These are phyloP conservation scores for Ascochyta viciae-villosae DNA, from an alignment of 2,329 filamentous ascomycete genomes.

Conservation along the genomic window DNA sequence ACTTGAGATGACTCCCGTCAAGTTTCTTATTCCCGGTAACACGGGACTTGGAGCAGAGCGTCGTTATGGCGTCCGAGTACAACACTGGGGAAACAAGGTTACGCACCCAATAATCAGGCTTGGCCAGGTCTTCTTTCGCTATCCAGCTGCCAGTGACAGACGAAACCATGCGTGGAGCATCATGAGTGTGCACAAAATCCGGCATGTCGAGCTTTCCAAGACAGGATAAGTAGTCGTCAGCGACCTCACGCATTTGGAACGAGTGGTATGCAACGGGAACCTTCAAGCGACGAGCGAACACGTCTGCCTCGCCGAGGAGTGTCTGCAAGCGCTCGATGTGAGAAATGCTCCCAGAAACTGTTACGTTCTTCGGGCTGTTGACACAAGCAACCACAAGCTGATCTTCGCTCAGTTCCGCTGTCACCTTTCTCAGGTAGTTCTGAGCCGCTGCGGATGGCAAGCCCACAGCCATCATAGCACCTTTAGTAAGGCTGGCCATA, in stretches of 20 bases:
- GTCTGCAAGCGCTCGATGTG: conserved; percentile 45
- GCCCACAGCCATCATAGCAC: conserved; percentile 24
- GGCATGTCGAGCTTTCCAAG: not conserved
- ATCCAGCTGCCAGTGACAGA: conserved; percentile 22
- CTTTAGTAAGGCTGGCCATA: not conserved
- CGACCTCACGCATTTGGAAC: conserved; percentile 28
- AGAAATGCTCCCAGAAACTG: conserved; percentile 53
- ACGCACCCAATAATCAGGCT: conserved; percentile 33
- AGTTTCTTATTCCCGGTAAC: too few relatives aligned
- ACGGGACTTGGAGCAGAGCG: too few relatives aligned
- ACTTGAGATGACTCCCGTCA: too few relatives aligned
- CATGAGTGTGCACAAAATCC: conserved; percentile 6
- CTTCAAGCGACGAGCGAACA: conserved; percentile 49
- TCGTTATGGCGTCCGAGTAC: conserved; percentile 1
- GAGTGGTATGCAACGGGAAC: conserved; percentile 39
- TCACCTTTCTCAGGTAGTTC: not conserved
- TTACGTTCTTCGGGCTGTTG: conserved; percentile 54
- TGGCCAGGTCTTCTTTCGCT: conserved; percentile 18
- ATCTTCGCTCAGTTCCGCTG: not conserved
- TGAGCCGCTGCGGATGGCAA: conserved; percentile 11
- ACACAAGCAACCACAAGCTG: conserved; percentile 31
- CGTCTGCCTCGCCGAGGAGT: conserved; percentile 43
- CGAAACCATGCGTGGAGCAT: conserved; percentile 2
- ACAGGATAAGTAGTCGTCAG: conserved; percentile 19
- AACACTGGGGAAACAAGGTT: conserved; percentile 31